Conservation (phyloP, 2,329 filamentous ascomycete species). For the Hypoxylon sp. region DNA sequence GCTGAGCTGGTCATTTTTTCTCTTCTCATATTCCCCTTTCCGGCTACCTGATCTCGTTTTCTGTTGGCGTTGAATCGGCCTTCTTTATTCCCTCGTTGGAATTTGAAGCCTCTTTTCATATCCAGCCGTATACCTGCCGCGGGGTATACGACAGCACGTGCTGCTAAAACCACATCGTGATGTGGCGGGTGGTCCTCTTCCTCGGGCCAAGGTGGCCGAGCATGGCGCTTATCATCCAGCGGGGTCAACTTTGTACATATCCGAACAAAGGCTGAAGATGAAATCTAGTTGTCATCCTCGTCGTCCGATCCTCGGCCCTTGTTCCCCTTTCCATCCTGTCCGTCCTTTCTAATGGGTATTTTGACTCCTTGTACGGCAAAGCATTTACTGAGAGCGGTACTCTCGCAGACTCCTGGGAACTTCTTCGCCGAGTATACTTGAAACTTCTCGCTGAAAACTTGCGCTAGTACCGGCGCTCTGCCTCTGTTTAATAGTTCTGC, state of each 20-base stretch:
- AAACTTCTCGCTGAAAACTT: constrained; percentile 87
- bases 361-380: constrained; percentile 96
- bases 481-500: constrained; percentile 71
- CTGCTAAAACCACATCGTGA: constrained; percentile 11
- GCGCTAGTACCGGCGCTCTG: constrained; percentile 82
- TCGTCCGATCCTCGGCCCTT: constrained; percentile 56
- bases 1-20: constrained; percentile 16
- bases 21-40: constrained; percentile 7
- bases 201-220: constrained; percentile 9
- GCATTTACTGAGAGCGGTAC: constrained; percentile 86
- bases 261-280: constrained; percentile 1
- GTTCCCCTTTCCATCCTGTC: constrained; percentile 57
- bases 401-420: constrained; percentile 96
- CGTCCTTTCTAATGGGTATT: constrained; percentile 93
- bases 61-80: constrained; percentile 15
- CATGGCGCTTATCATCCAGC: constrained; percentile 11
- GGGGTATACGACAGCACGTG: constrained; percentile 18
- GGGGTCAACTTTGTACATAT: constrained; percentile 14
- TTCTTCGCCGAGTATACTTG: constrained; percentile 97
- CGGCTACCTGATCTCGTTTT: constrained; percentile 24
- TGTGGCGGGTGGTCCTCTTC: constrained; percentile 7
- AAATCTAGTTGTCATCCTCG: constrained; percentile 55
- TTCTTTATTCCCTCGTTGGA: constrained; percentile 9
- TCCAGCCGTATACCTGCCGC: constrained; percentile 9
- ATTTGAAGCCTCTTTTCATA: constrained; percentile 4